phyloP scores from a whole-genome alignment of 441 rosid genomes.

The Isatis lusitanica region DNA sequence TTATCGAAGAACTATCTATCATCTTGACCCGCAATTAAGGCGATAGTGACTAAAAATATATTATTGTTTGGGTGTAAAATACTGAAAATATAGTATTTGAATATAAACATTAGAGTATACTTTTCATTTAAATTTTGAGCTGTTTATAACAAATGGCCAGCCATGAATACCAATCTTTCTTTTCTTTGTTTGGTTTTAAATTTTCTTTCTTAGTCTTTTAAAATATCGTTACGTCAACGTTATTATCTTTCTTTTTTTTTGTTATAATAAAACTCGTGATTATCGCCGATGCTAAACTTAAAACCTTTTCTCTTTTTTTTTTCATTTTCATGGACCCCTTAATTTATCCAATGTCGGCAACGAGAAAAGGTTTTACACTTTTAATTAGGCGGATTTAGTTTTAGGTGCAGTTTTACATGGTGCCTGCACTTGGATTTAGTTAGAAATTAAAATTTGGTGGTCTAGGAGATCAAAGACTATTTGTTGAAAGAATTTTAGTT shows the following conservation, averaged over 20 bases:
- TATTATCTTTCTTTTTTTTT: too few relatives aligned
- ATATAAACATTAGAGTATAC: not conserved
- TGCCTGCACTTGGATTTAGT: not conserved
- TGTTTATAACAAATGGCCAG: not conserved
- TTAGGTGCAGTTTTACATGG: not conserved
- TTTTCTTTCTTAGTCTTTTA: not conserved
- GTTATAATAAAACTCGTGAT: not conserved
- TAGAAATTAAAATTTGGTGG: not conserved
- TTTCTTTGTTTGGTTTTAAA: not conserved
- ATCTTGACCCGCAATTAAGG: slow-evolving; percentile 22
- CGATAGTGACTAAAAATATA: not conserved
- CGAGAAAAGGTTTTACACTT: not conserved
- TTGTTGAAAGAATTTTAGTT: too few relatives aligned
- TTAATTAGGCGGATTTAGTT: not conserved
- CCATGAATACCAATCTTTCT: not conserved
- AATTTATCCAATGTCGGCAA: not conserved
- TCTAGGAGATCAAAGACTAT: too few relatives aligned
- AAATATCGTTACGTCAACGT: not conserved
- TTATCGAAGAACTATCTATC: not conserved
- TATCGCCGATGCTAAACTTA: not conserved
- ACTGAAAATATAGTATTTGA: not conserved
- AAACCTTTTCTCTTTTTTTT: not conserved
- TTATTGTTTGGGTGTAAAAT: not conserved
- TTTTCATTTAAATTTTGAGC: not conserved
- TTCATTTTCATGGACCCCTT: not conserved